Evolutionary conservation across 1,139 yeast species (phyloP), one percentile per base, ranked within the genome.

Genomic region (Scheffersomyces insectosa): DNA sequence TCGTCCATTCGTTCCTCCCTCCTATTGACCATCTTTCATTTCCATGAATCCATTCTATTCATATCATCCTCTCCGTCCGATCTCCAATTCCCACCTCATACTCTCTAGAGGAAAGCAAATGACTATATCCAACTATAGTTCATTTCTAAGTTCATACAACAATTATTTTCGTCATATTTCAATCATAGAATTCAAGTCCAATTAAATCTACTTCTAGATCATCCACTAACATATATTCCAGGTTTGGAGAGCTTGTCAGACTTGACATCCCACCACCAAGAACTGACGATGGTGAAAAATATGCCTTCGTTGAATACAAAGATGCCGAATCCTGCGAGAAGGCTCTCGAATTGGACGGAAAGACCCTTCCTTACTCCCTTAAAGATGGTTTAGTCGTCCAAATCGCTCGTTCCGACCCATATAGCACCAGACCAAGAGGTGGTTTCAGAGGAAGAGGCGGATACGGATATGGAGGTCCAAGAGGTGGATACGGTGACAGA

Each of bases 231-330:
- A 23, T 38, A 38, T 41, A 15, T 10, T 31, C 39, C 42, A 82
- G 87, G 60, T 81, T 62, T 53, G 90, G 90, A 38, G 79, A 78
- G 51, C 67, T 84, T 41, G 80, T 82, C 42, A 75, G 88, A 62
- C 80, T 85, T 47, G 88, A 81, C 54, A 81, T 84, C 44, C 85
- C 88, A 31, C 88, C 88, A 42, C 85, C 88, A 44, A 76, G 84
- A 62, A 72, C 79, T 27, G 78, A 79, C 45, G 83, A 79, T 48
- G 83, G 85, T 38, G 75, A 80, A 53, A 83, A 83, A 52, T 84
- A 75, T 55, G 90, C 89, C n/a, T 85, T 84, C 63, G 88, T 85
- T 29, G 88, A 84, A 57, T 85, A 75, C 57, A 78, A 79, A 55
- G 77, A 72, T 44, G 61, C 69, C 14, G 79, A 79, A 48, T 85